These are phyloP conservation scores for Boletus sp. DNA, from an alignment of 768 basidiomycete species.

Conservation along the genomic window DNA sequence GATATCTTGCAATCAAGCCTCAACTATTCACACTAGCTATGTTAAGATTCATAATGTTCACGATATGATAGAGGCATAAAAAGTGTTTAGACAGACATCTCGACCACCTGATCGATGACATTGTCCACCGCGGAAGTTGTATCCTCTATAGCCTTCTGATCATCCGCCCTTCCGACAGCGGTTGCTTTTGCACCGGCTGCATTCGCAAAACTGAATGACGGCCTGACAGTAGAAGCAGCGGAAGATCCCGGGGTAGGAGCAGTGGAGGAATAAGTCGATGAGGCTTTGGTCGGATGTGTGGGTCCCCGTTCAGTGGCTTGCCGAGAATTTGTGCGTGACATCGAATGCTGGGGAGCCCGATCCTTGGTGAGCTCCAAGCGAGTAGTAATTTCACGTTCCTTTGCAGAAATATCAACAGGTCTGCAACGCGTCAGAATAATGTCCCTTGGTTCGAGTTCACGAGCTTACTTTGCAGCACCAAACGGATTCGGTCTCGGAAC, in stretches of 20 bases:
- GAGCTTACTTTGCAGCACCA: constrained; percentile 72
- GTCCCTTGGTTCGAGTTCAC: neutral
- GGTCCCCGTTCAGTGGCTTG: constrained; percentile 44
- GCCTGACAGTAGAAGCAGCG: constrained; percentile 51
- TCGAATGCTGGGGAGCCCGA: constrained; percentile 36
- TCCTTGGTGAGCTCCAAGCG: constrained; percentile 47
- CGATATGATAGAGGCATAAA: constrained; percentile 16
- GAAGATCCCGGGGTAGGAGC: constrained; percentile 17
- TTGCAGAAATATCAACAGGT: constrained; percentile 78
- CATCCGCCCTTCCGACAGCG: constrained; percentile 15
- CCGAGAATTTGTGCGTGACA: constrained; percentile 48
- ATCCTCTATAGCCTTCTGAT: constrained; percentile 11
- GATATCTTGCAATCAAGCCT: constrained; percentile 2
- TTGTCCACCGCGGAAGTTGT: constrained; percentile 1
- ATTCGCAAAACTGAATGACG: constrained; percentile 77
- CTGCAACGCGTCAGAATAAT: constrained; percentile 35
- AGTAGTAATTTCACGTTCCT: constrained; percentile 73
- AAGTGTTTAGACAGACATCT: constrained; percentile 17
- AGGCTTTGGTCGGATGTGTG: constrained; percentile 31
- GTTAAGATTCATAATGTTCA: constrained; percentile 2
- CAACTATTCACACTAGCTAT: neutral
- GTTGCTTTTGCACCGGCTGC: constrained; percentile 49
- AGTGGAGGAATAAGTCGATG: constrained; percentile 25
- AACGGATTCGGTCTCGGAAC: constrained; percentile 71
- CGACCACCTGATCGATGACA: constrained; percentile 13